Conservation (phyloP, 768 basidiomycete species). For the Boletellus ananiceps region DNA sequence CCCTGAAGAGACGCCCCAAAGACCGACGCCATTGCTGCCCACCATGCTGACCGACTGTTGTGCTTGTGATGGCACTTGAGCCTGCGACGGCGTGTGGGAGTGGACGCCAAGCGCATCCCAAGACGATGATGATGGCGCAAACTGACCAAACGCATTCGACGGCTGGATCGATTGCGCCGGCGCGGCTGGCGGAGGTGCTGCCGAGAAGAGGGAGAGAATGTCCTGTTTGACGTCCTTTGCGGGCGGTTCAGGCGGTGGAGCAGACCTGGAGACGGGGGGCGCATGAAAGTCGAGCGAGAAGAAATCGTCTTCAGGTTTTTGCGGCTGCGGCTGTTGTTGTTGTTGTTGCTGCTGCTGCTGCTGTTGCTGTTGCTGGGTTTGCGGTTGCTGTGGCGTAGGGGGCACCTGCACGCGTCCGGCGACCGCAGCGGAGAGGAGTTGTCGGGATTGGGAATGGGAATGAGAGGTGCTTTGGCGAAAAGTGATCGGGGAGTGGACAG, state of each 20-base stretch:
- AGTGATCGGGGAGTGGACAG: constrained; percentile 21
- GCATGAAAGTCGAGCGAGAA: constrained; percentile 86
- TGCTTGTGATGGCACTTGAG: constrained; percentile 14
- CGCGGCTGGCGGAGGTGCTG: constrained; percentile 24
- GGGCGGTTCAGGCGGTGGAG: constrained; percentile 31
- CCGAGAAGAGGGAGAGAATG: constrained; percentile 73
- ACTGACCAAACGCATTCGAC: constrained; percentile 33
- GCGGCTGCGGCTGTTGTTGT: constrained; percentile 27
- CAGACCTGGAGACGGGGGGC: constrained; percentile 33
- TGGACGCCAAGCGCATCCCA: constrained; percentile 24
- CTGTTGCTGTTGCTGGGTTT: constrained; percentile 15
- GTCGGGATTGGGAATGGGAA: constrained; percentile 24
- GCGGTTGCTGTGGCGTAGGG: constrained; percentile 5
- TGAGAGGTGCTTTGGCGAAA: constrained; percentile 14
- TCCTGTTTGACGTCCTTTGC: constrained; percentile 79
- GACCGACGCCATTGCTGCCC: constrained; percentile 47
- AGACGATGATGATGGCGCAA: constrained; percentile 23
- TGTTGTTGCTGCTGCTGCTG: constrained; percentile 9
- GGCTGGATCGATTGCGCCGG: constrained; percentile 12
- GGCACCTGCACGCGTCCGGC: constrained; percentile 16
- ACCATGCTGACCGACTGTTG: constrained; percentile 48
- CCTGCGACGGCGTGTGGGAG: constrained; percentile 13
- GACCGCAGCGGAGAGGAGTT: constrained; percentile 38
- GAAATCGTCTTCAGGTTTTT: constrained; percentile 54
- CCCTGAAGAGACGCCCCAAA: constrained; percentile 66